Percentiles rank a stretch among this genome's conserved stretches.
Conservation (phyloP, 2,329 filamentous ascomycete genomes). For the Penicillium crustosum region DNA sequence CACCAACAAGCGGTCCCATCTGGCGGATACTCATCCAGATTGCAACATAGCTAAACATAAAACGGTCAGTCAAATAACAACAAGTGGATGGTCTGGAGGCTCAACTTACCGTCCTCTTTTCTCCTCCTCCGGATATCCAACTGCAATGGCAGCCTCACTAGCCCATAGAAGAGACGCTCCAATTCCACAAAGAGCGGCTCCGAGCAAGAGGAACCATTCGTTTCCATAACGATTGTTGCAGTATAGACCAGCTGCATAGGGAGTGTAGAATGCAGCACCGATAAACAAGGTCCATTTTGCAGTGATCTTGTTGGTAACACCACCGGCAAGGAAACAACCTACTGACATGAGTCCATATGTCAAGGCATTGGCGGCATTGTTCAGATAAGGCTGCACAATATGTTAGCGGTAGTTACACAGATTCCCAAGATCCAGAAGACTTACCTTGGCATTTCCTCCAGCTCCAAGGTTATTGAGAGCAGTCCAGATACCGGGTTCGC, state of each 20-base stretch:
- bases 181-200: conserved; percentile 47
- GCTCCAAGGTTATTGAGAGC: conserved; percentile 48
- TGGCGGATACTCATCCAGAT: conserved; percentile 57
- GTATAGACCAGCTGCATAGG: conserved; percentile 37
- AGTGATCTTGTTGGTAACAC: conserved; percentile 45
- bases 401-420: not conserved
- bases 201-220: conserved; percentile 50
- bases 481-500: conserved; percentile 47
- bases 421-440: not conserved
- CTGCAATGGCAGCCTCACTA: conserved; percentile 43
- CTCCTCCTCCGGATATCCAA: conserved; percentile 49
- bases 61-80: conserved; percentile 1
- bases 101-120: conserved; percentile 46
- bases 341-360: conserved; percentile 51
- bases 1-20: conserved; percentile 54
- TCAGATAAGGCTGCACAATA: conserved; percentile 46
- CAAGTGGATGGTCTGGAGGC: not conserved
- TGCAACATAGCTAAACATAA: conserved; percentile 37
- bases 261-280: conserved; percentile 43
- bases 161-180: conserved; percentile 44
- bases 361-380: conserved; percentile 52
- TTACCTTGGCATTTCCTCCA: conserved; percentile 34
- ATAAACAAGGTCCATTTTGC: conserved; percentile 43
- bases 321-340: conserved; percentile 48
- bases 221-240: conserved; percentile 52